A percentile compares a stretch with the other conserved stretches of the same genome.
Conservation (phyloP, 2,329 filamentous ascomycete genomes). For the Fusarium fujikuroi region DNA sequence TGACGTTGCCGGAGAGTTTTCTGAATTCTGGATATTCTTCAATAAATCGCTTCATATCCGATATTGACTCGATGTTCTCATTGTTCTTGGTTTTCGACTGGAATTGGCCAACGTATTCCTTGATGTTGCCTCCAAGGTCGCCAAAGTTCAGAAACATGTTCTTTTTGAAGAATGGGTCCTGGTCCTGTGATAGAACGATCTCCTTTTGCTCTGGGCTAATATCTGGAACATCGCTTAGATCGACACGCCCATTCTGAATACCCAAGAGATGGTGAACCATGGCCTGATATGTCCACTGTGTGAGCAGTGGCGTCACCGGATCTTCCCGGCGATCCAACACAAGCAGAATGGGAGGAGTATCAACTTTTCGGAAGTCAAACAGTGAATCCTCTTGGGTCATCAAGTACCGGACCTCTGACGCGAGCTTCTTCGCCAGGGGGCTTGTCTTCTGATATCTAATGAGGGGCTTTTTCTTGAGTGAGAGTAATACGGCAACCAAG, state of each 20-base stretch:
- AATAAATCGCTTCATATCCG: constrained; percentile 99
- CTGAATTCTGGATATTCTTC: constrained; percentile 99
- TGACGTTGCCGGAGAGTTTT: constrained; percentile 96
- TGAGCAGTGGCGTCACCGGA: constrained; percentile 91
- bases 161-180: constrained; percentile 98
- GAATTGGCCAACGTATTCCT: constrained; percentile 98
- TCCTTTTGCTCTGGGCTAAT: constrained; percentile 89
- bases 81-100: constrained; percentile 97
- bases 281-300: constrained; percentile 99
- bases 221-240: constrained; percentile 85
- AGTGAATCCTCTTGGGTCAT: constrained; percentile 96
- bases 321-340: constrained; percentile 93
- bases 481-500: constrained; percentile 82
- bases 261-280: constrained; percentile 98
- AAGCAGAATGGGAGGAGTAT: constrained; percentile 92
- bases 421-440: constrained; percentile 88
- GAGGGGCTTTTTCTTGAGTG: constrained; percentile 95
- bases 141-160: constrained; percentile 99
- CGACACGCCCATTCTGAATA: constrained; percentile 93
- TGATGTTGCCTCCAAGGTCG: constrained; percentile 93
- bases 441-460: constrained; percentile 96
- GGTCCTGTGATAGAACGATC: constrained; percentile 94
- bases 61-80: constrained; percentile 95
- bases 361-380: constrained; percentile 94
- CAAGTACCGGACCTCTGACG: constrained; percentile 89